Percentiles rank a stretch among this genome's conserved stretches.
Evolutionary conservation across 2,329 filamentous ascomycete genomes (phyloP).

Genomic region (Aspergillus alliaceus): DNA sequence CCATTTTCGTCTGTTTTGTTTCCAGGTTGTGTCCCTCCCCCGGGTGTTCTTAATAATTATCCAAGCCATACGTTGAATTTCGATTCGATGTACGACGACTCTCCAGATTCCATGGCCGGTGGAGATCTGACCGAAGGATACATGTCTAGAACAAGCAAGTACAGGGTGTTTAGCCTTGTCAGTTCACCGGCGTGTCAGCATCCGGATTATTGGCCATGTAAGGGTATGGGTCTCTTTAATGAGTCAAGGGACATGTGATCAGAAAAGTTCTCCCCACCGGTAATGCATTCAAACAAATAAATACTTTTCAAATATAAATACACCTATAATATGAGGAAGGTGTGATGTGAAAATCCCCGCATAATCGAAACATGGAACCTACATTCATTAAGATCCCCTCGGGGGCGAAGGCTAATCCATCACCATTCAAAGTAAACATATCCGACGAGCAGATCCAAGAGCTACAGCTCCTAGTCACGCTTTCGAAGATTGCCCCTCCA

Average conservation of each 20-base stretch:
- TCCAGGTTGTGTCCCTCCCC: too few species aligned
- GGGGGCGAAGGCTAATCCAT: conserved; percentile 35
- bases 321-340: too few species aligned
- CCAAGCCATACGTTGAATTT: too few species aligned
- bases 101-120: too few species aligned
- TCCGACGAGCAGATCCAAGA: conserved; percentile 47
- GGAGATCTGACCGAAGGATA: too few species aligned
- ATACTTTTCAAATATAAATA: too few species aligned
- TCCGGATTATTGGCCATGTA: neutral
- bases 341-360: too few species aligned
- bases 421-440: conserved; percentile 46
- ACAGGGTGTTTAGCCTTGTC: neutral
- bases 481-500: conserved; percentile 50
- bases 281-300: too few species aligned
- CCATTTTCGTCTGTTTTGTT: too few species aligned
- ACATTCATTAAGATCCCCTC: conserved; percentile 35
- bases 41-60: too few species aligned
- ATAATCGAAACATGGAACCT: conserved; percentile 19
- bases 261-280: neutral
- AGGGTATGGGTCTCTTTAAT: neutral
- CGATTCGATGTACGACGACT: too few species aligned
- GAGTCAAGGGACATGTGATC: neutral
- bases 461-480: conserved; percentile 48
- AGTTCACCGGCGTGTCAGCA: neutral
- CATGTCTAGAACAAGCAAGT: too few species aligned